These are phyloP conservation scores for Vitis vinifera DNA, from an alignment of 164 flowering plant genomes.

Conservation along the genomic window DNA sequence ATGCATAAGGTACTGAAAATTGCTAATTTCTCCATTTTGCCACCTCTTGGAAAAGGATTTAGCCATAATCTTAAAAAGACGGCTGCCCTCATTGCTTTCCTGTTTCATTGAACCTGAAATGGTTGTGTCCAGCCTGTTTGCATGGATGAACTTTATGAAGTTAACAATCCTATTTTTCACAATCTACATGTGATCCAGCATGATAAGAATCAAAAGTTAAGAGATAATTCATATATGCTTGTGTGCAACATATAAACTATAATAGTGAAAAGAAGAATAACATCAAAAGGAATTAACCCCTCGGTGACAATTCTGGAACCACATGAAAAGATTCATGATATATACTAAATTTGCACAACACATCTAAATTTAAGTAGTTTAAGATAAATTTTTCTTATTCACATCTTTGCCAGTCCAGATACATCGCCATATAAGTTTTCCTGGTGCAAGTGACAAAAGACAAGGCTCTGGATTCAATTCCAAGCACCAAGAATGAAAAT, in stretches of 20 bases:
- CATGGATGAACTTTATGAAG: background rate
- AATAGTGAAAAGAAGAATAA: background rate
- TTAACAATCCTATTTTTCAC: background rate
- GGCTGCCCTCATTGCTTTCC: slow-evolving; percentile 90
- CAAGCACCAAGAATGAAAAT: no score
- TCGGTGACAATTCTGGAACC: no score
- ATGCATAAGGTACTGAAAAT: slow-evolving; percentile 99
- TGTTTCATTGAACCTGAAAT: slow-evolving; percentile 94
- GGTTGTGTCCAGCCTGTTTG: slow-evolving; percentile 87
- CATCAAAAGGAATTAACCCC: background rate
- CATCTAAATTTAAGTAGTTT: no score
- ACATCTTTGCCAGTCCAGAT: no score
- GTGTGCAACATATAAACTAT: no score
- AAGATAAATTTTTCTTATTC: no score
- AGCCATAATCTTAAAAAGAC: slow-evolving; percentile 88
- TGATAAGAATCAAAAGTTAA: background rate
- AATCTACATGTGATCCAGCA: background rate
- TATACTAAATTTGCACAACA: no score
- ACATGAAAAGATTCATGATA: no score
- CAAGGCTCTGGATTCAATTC: no score
- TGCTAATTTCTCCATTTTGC: slow-evolving; percentile 99
- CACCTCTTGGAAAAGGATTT: slow-evolving; percentile 98
- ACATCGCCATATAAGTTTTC: no score
- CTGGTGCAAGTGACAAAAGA: no score
- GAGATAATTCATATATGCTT: background rate